Percentiles rank a stretch among this genome's conserved stretches.
Evolutionary conservation across 73 alveolate genomes (phyloP).

Genomic region (Paramecium biaurelia): DNA sequence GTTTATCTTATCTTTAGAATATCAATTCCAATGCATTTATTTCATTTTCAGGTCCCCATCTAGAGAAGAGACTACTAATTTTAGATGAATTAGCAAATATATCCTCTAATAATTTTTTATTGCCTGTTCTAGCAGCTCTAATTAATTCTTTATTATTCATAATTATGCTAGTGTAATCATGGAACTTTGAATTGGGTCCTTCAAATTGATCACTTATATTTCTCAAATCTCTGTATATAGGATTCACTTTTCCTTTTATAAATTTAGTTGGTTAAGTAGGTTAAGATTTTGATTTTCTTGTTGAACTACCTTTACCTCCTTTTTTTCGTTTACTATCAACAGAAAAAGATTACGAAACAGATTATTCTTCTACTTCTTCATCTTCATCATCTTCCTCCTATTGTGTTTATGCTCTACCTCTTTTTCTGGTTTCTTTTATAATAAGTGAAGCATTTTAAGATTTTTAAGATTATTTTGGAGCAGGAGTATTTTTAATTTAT

Average conservation of each 20-base stretch:
- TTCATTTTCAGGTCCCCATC: conserved; percentile 56
- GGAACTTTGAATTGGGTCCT: neutral
- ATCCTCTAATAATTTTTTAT: conserved; percentile 64
- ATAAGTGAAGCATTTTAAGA: neutral
- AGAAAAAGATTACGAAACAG: neutral
- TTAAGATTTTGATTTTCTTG: neutral
- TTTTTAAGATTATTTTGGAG: neutral
- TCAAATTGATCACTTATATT: neutral
- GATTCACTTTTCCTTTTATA: neutral
- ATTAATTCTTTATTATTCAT: conserved; percentile 48
- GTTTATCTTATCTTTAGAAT: conserved; percentile 72
- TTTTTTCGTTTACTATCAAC: neutral
- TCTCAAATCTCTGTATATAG: neutral
- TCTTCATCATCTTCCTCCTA: neutral
- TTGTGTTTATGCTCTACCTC: neutral
- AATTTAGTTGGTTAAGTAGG: neutral
- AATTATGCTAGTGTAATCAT: neutral
- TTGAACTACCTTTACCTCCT: neutral
- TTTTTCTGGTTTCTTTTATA: neutral
- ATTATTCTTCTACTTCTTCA: neutral
- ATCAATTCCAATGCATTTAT: conserved; percentile 79
- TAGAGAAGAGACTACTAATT: neutral
- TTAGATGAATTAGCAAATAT: conserved; percentile 67
- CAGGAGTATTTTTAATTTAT: neutral
- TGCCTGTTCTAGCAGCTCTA: conserved; percentile 72